Base-by-base conservation (phyloP, 2,329 filamentous ascomycete genomes). In the Ramularia endophylla region DNA sequence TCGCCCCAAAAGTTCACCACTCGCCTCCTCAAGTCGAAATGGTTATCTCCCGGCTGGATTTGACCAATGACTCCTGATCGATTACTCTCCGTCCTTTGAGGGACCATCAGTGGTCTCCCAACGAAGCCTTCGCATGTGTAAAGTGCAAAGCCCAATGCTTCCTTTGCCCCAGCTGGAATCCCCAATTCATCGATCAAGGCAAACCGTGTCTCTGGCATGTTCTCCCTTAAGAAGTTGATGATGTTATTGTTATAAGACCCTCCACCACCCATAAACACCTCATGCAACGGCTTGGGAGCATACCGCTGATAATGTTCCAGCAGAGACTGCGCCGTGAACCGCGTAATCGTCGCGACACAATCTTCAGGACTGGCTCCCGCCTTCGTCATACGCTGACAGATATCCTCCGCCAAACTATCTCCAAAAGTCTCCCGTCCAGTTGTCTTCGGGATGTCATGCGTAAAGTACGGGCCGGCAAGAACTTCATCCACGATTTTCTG, bases 211-310 rank as follows among this genome's bases (percentile, higher is more conserved):
- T 28, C 27, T 28, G 27, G 27, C 27, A 28, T 28, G 11, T 28
- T 28, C 27, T 28, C 27, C 27, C 27, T 9, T 3, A 28, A 13
- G 44, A 11, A 28, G 27, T 28, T 28, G 27, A 55, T 51, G 47
- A 58, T 58, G 44, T 54, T 58, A 3, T 50, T 55, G 45, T 58
- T 57, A 37, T 52, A 52, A 9, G 55, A 48, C 5, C 56, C 56
- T 27, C 54, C 55, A 13, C 56, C 55, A 36, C 55, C 46, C 28
- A 58, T 52, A 40, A 50, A 58, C 18, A 58, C 53, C 45, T 57
- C 56, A 25, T 51, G 47, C 31, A 58, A 46, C 3, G 44, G 43
- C 8, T 46, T 40, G n/a, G 46, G 43, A 1, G 50, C 48, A 7
- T 37, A 48, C 33, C 43, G 50, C n/a, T 44, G 49, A 39, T 55